Percentiles rank a stretch among this genome's conserved stretches.
Conservation (phyloP, 2,329 filamentous ascomycete genomes). For the Venturia asperata region DNA sequence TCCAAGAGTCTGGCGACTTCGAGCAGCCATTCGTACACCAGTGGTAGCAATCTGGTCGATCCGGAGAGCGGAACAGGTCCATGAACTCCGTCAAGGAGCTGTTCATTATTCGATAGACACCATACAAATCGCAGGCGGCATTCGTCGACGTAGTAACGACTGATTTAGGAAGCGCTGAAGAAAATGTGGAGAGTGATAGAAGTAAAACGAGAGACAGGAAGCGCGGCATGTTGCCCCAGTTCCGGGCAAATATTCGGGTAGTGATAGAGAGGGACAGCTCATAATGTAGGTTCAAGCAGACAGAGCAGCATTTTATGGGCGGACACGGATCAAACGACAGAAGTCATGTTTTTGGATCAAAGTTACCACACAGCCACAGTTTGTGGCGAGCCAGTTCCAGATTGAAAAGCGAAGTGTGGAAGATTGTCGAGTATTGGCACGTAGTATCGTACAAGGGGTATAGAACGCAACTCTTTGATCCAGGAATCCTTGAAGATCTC, state of each 20-base stretch:
- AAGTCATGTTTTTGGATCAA: not conserved
- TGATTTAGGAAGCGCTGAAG: not conserved
- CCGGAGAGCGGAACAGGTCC: conserved; percentile 2
- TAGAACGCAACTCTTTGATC: not conserved
- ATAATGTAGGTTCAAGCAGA: not conserved
- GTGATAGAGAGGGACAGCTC: not conserved
- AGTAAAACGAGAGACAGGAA: not conserved
- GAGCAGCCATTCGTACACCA: conserved; percentile 14
- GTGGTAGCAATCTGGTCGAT: conserved; percentile 15
- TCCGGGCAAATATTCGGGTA: not conserved
- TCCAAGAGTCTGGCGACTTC: conserved; percentile 12
- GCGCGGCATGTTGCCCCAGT: not conserved
- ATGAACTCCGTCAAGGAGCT: conserved; percentile 7
- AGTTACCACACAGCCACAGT: not conserved
- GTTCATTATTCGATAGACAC: conserved; percentile 12
- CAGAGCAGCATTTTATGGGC: not conserved
- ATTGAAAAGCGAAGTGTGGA: not conserved
- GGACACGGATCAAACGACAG: not conserved
- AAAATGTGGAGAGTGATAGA: not conserved
- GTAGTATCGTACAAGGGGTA: not conserved
- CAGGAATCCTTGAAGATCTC: not conserved
- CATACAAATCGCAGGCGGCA: conserved; percentile 1
- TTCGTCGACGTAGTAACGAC: not conserved
- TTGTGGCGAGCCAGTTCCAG: conserved; percentile 9
- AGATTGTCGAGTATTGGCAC: not conserved